Base-by-base conservation (phyloP, 2,329 filamentous ascomycete species). In the Lachnellula suecica region DNA sequence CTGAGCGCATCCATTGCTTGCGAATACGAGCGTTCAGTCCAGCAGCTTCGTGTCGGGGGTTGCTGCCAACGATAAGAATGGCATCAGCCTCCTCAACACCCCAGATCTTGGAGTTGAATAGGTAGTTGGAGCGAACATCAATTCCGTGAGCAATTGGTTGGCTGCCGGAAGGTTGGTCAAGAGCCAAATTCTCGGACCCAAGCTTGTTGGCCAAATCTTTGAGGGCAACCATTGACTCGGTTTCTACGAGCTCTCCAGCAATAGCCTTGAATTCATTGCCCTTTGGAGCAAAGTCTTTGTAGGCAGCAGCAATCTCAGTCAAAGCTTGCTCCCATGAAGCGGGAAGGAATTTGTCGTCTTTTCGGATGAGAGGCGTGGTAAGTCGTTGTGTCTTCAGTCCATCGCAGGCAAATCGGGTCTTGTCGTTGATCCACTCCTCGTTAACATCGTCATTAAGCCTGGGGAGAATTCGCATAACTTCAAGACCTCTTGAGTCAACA, bases 381-480 rank as follows among this genome's bases (percentile, higher is more conserved):
- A 99, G 79, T 68, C 94, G 85, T 74, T 99, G 94, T 43, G 93
- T 97, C 82, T 92, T 96, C 61, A 99, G 80, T 45, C 94, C 94
- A 70, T 99, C 94, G 70, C 92, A 96, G 38, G 94, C 93, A 71
- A 97, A 99, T 60, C 94, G 85, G 37, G 91, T 87, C 81, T 97
- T 99, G 78, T 99, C 94, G 74, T 97, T 94, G 72, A 99, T 97
- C 94, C 94, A 99, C 74, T 99, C 94, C 77, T 99, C 94, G 72
- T 99, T 99, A 65, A 99, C 85, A 66, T 97, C 92, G 69, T 99
- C 94, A 71, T 99, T 99, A 56, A 99, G 80, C 65, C 94, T 84
- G 54, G 94, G 94, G 15, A 97, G 70, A 55, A 99, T 81, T 64
- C 94, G 87, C 92, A 99, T 96, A 47, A 99, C 93, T 75, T 97